Base-by-base conservation (phyloP, 2,329 filamentous ascomycete species). In the Pyrenochaeta sp. region DNA sequence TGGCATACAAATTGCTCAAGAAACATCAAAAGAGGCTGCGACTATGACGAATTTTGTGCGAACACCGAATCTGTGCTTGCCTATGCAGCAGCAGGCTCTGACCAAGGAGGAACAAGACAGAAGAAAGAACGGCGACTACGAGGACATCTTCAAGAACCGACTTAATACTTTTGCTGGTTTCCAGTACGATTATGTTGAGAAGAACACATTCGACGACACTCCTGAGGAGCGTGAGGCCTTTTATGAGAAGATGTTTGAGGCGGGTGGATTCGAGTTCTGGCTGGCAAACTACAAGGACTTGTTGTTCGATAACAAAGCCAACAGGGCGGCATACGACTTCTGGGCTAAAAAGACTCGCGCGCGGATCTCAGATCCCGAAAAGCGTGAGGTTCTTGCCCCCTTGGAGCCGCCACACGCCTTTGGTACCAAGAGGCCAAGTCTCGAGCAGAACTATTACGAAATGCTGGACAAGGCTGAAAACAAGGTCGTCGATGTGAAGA, bases 31-130 rank as follows among this genome's bases (percentile, higher is more conserved):
- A 2, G 67, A 78, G 11, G 85, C 81, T 0, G 79, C 77, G 5
- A 72, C 67, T 31, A 49, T 90, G 1, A 80, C 76, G 2, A 84
- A 90, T 31, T 89, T 89, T 69, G 86, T 90, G 63, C 81, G 88
- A 10, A 90, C 86, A 1, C 87, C 88, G 0, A 90, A 90, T 53
- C 75, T 88, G 6, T 85, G 85, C 0, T 63, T 90, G 0, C 86
- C 87, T 0, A 88, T 90, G 85, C 78, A 81, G 2, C 80, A 82
- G 51, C 73, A 77, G 2, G 35, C 74, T 0, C 74, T 87, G 23
- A 81, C 78, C 0, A 73, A 68, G 10, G 77, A 81, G 51, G 82
- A 86, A 55, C 83, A 88, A 62, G 74, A 83, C 20, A 64, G 65
- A 1, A 67, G 73, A 14, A 79, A 80, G 60, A 49, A 64, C 31